Evolutionary conservation across 495 filamentous ascomycete genomes (phyloP), one percentile per base, ranked within the genome.

Genomic region (Hypoxylon perforatum): DNA sequence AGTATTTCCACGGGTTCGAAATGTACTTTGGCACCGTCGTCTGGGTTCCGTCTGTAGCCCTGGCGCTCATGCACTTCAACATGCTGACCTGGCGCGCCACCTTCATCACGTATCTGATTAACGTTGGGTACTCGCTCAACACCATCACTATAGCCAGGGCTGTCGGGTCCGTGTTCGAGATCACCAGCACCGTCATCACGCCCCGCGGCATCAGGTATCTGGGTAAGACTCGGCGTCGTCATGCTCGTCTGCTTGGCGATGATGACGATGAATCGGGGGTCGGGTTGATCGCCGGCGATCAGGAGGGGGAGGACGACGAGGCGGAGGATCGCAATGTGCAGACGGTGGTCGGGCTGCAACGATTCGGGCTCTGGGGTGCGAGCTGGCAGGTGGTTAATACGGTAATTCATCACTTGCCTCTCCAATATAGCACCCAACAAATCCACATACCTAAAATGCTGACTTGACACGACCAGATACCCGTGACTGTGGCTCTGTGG

Each of bases 41-140:
- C 30, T 86, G 82, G 66, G 64, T 86, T 1, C 81, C 86, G 2
- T 88, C 86, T 0, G 76, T 86, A 15, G 79, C 85, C 2, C 67
- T 88, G 10, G 80, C 82, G 10, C 71, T 88, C 3, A 76, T 88
- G 6, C 86, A 89, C 61, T 76, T 88, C 42, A 88, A 85, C 1
- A 85, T 87, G 12, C 74, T 89, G n/a, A 82, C 84, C 3, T 89
- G 87, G 61, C 77, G 80, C 1, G 78, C 81, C 1, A 86, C 84
- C 9, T 87, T 89, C 77, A 79, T 86, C 60, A 87, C 85, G 1
- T 88, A 87, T 59, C 73, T 89, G 12, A 79, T 89, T 4, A 78
- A 80, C 35, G 78, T 78, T 9, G 85, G 86, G 4, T 87, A 85
- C 62, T 85, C 74, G 8, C 70, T 85, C 1, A 73, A 84, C 25